A percentile compares a stretch with the other conserved stretches of the same genome.
Conservation (phyloP, 805 yeast genomes). For the Saturnispora besseyi region DNA sequence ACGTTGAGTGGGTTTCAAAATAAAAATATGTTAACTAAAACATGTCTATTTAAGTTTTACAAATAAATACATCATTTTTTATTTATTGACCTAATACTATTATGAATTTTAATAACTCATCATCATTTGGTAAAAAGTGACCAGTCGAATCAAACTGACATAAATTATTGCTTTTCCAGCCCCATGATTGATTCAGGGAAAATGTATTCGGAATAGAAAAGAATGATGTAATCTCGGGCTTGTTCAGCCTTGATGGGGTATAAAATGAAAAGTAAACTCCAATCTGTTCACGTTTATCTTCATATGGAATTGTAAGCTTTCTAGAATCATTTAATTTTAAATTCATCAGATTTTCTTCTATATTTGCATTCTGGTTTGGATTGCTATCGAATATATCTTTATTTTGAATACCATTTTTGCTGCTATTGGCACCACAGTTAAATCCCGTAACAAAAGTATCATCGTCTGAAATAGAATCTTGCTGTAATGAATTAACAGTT, state of each 20-base stretch:
- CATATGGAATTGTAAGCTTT: slow-evolving; percentile 23
- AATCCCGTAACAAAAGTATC: slow-evolving; percentile 7
- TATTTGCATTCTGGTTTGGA: slow-evolving; percentile 16
- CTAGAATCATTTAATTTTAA: neutral
- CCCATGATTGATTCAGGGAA: slow-evolving; percentile 50
- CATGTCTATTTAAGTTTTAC: neutral
- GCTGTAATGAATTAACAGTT: slow-evolving; percentile 1
- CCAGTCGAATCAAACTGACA: slow-evolving; percentile 44
- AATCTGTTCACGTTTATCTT: slow-evolving; percentile 38
- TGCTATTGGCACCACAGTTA: slow-evolving; percentile 5
- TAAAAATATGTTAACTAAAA: neutral
- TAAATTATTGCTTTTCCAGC: slow-evolving; percentile 51
- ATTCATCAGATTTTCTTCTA: slow-evolving; percentile 17
- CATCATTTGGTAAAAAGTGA: slow-evolving; percentile 35
- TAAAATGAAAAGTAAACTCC: slow-evolving; percentile 45
- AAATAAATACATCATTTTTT: neutral
- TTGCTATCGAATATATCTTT: slow-evolving; percentile 29
- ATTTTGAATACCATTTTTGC: slow-evolving; percentile 32
- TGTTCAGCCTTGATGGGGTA: slow-evolving; percentile 41
- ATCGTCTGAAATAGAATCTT: neutral
- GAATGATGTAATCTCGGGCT: slow-evolving; percentile 41
- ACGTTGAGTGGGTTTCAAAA: slow-evolving; percentile 54
- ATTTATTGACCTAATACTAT: slow-evolving; percentile 34
- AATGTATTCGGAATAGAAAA: slow-evolving; percentile 47
- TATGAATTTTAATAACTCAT: slow-evolving; percentile 39